Evolutionary conservation across 2,329 filamentous ascomycete genomes (phyloP), one percentile per base, ranked within the genome.

Genomic region (Colletotrichum ledebouriae): DNA sequence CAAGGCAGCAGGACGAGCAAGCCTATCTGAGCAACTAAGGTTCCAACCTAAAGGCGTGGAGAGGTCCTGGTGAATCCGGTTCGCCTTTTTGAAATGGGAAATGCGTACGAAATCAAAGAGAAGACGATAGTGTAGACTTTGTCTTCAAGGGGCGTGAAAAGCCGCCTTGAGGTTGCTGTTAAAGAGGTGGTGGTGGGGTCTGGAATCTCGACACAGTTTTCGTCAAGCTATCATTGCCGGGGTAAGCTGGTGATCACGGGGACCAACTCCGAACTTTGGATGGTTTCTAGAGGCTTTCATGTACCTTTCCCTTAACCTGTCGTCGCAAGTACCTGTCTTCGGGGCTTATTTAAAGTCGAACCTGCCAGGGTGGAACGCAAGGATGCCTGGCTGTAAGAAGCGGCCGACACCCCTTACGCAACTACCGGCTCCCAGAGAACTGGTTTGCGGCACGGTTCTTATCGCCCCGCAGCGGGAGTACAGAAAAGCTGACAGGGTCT

Each of bases 1-100:
- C 46, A 55, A 68, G 61, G 65, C 39, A 68, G 34, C 39, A 25
- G 53, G 12, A 52, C 13, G 17, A 39, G n/a, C 9, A 52, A 44
- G 25, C 33, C 59, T 15, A 50, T 39, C 13, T 25, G 15, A 29
- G 17, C 17, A 12, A 50, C 13, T 11, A 7, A 10, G 29, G 33
- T 29, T 6, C 49, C 22, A 33, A 34, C 33, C 29, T n/a, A 37
- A n/a, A 52, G 17, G 4, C 12, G 2, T 52, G 49, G 33, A 17
- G 13, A 10, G 7, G 29, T 6, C 29, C 29, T 29, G 3, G 25
- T 4, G 29, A 29, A 7, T 7, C 29, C 29, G 29, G 6, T 29
- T 29, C 29, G 29, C 29, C 1, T 29, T 9, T 29, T 29, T 9
- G 29, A 29, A 29, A 29, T 9, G 29, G 6, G 6, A 29, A 29